Conservation (phyloP, 2,329 filamentous ascomycete genomes). For the Amauroascus verrucosus region DNA sequence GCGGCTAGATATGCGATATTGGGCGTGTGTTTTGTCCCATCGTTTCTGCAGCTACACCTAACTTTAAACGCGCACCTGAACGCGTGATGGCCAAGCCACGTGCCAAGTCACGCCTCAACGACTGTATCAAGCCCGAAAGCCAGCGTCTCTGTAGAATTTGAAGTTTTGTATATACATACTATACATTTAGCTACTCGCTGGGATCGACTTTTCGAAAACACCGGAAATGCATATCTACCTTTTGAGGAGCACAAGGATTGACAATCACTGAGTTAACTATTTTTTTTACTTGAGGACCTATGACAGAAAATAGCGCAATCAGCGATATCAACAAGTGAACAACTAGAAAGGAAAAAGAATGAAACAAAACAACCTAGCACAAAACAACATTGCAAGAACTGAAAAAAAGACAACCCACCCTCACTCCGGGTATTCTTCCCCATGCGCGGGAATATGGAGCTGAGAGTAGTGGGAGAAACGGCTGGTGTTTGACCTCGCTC, state of each 20-base stretch:
- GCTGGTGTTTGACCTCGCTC: not conserved
- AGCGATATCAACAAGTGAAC: constrained; percentile 6
- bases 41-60: constrained; percentile 7
- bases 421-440: constrained; percentile 9
- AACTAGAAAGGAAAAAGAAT: not conserved
- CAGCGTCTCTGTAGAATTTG: too few species aligned
- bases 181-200: not conserved
- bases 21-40: constrained; percentile 4
- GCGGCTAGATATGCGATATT: not conserved
- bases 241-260: not conserved
- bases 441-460: constrained; percentile 6
- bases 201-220: not conserved
- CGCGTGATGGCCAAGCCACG: constrained; percentile 5
- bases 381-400: constrained; percentile 8
- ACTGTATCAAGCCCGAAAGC: constrained; percentile 8
- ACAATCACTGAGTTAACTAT: constrained; percentile 12
- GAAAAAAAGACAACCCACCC: not conserved
- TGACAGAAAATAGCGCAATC: constrained; percentile 1
- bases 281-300: not conserved
- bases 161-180: too few species aligned
- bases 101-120: too few species aligned
- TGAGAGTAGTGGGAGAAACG: constrained; percentile 1
- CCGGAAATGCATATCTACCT: not conserved
- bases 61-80: constrained; percentile 5
- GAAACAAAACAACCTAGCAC: not conserved